Base-by-base conservation (phyloP, 306 rosid genomes). In the cucumber (Cucumis sativus) region DNA sequence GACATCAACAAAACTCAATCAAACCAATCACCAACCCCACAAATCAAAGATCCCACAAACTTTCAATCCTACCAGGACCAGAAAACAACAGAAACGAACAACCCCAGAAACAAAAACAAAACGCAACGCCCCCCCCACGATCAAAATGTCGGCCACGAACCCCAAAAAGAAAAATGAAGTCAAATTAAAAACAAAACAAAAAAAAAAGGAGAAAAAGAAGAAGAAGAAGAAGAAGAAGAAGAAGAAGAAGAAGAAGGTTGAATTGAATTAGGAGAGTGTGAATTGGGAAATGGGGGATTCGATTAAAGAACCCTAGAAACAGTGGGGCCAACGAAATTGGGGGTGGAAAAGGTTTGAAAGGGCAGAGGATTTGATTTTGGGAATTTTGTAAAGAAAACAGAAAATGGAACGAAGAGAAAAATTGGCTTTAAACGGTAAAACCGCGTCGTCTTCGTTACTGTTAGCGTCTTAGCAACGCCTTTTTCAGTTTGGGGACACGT, bases 401-500 rank as follows among this genome's bases (percentile, higher is more conserved):
- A 20, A 56, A 55, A 77, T 39, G 25, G 25, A 51, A 59, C 49
- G 51, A 69, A 16, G 20, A 25, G 3, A 9, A 17, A 18, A 18
- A 28, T 10, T n/a, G 13, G 12, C 14, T 72, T 72, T 39, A 55
- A 84, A 82, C 88, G 85, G 87, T 79, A 55, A 88, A 87, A 79
- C 81, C 88, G 90, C 89, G 91, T 88, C 47, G 80, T 81, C 74
- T 76, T 78, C 49, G 85, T 78, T 84, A 71, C 79, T 47, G 85
- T 78, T 84, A 66, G 87, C 87, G 87, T 67, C 55, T n/a, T 67
- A n/a, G 18, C 55, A 41, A 67, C 74, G 74, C 74, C 1, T 70
- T 66, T 64, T 17, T 0, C 59, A 2, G 40, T 70, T 23, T 16
- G 6, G 83, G 83, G 85, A 33, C 88, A 89, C 88, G 82, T 89